Base-by-base conservation (phyloP, 225 moss, liverwort and hornwort species). In the Rhytidiadelphus loreus region DNA sequence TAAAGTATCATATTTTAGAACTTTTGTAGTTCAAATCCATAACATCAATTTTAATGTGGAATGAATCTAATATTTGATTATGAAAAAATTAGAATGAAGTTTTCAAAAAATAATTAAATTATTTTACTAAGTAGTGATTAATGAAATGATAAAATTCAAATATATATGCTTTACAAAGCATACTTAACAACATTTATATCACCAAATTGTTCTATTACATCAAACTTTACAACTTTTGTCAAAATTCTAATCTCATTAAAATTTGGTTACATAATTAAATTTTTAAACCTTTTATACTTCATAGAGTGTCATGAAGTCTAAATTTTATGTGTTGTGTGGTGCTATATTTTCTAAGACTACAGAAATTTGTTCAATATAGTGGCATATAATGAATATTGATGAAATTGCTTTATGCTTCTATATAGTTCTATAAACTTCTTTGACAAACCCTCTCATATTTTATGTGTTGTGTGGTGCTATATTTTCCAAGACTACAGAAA, bases 281-380 rank as follows among this genome's bases (percentile, higher is more conserved):
- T 35, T 48, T 13, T 0, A 33, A 22, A 33, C 13, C 3, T 9
- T 19, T 4, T 29, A 46, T 30, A 11, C 7, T 4, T 11, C 12
- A 12, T 16, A 53, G 0, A 53, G 4, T 77, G 3, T 23, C 0
- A 24, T 4, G 9, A 24, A 55, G 4, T 10, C 7, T 23, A 16
- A 24, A 37, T 16, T 77, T 23, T 37, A 16, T 35, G 3, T 24
- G 1, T 33, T 24, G 9, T 24, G 1, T 24, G 1, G 16, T 24
- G 37, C 22, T 50, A 53, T 33, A 2, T 76, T 76, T 22, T 46
- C 0, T 0, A 0, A 2, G 21, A 7, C 8, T 50, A 21, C 4
- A 12, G 2, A 20, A 48, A 46, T 12, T 74, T 48, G 1, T 32
- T 48, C 3, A 30, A 50, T 32, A 22, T 23, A 23, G 16, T 53